Conservation (phyloP, 23 red algal species). For the Gracilariopsis chorda region DNA sequence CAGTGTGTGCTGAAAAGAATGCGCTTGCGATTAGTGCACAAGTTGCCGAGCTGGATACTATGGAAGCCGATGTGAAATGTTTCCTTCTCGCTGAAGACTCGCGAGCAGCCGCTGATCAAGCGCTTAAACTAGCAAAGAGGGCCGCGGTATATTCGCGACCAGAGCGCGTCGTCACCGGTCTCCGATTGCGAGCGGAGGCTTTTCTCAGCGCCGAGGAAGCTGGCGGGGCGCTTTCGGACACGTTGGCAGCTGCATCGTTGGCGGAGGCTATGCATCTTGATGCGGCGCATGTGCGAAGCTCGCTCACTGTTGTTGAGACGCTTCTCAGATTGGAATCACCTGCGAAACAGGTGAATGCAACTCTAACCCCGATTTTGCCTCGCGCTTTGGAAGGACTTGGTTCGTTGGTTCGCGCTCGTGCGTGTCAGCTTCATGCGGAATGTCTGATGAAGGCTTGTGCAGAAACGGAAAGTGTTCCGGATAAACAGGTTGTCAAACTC, state of each 20-base stretch:
- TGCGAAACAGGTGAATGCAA: not conserved
- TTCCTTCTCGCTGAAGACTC: not conserved
- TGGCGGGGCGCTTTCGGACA: conserved; percentile 1
- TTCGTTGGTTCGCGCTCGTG: not conserved
- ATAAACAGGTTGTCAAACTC: conserved; percentile 3
- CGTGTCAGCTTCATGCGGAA: conserved; percentile 34
- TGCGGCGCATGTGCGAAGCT: conserved; percentile 21
- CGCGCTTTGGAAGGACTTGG: conserved; percentile 37
- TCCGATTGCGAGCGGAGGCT: conserved; percentile 35
- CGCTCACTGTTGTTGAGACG: conserved; percentile 12
- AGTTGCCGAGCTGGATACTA: conserved; percentile 33
- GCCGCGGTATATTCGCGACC: conserved; percentile 4
- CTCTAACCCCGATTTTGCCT: not conserved
- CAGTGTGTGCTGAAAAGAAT: not conserved
- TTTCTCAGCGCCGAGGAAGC: not conserved
- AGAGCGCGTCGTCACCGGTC: conserved; percentile 10
- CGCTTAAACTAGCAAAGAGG: not conserved
- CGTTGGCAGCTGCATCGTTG: conserved; percentile 40
- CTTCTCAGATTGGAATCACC: conserved; percentile 15
- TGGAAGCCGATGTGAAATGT: conserved; percentile 1
- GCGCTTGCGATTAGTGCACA: not conserved
- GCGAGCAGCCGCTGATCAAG: conserved; percentile 22
- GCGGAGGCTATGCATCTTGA: conserved; percentile 19
- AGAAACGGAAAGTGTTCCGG: not conserved
- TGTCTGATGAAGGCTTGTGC: not conserved